These are phyloP conservation scores for Acanthochlamys bracteata DNA, from an alignment of 106 monocot species.

Conservation along the genomic window DNA sequence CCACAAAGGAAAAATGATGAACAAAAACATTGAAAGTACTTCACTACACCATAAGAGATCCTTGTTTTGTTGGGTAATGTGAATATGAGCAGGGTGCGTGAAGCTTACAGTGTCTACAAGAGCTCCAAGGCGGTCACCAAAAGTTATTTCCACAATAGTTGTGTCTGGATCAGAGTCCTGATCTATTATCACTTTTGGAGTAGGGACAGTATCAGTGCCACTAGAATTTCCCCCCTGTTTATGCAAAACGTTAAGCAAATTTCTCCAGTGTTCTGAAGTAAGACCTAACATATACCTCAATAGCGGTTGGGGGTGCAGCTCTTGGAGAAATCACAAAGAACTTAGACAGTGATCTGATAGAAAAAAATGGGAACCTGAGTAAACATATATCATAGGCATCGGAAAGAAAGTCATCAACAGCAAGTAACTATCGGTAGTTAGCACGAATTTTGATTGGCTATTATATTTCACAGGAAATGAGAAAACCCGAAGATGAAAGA, in stretches of 20 bases:
- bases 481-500: no score
- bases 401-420: no score
- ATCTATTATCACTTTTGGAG: slow-evolving; percentile 91
- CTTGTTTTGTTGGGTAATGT: background rate
- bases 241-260: slow-evolving; percentile 8
- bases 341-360: slow-evolving; percentile 31
- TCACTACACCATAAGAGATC: slow-evolving; percentile 4
- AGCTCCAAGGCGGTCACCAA: slow-evolving; percentile 92
- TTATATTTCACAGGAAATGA: no score
- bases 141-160: slow-evolving; percentile 88
- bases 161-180: slow-evolving; percentile 90
- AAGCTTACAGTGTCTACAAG: slow-evolving; percentile 86
- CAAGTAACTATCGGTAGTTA: no score
- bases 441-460: no score
- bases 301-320: slow-evolving; percentile 49
- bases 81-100: background rate
- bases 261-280: background rate
- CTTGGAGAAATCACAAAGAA: slow-evolving; percentile 32
- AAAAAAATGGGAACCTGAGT: background rate
- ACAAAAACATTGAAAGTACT: slow-evolving; percentile 5
- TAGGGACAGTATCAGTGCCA: slow-evolving; percentile 61
- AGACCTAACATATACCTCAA: slow-evolving; percentile 46
- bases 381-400: background rate
- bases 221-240: slow-evolving; percentile 54
- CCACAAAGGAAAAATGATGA: slow-evolving; percentile 4